Conservation (phyloP, 2,329 filamentous ascomycete species). For the Fusarium nematophilum region DNA sequence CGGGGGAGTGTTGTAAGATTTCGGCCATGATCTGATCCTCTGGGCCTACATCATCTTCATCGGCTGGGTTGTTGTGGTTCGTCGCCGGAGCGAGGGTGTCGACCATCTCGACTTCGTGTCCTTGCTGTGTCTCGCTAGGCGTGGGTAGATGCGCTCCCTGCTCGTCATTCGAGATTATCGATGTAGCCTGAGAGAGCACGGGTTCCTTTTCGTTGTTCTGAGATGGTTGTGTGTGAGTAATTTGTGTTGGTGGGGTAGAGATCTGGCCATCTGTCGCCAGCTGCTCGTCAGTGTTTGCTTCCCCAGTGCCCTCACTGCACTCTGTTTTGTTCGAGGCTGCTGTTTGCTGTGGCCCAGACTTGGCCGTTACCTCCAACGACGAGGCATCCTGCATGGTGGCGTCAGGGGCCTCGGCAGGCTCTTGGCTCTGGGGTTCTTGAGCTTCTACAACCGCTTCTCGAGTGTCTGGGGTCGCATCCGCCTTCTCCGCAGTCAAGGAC, state of each 20-base stretch:
- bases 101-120: constrained; percentile 30
- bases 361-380: constrained; percentile 7
- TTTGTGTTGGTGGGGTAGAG: constrained; percentile 39
- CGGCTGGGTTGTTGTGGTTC: constrained; percentile 16
- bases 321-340: constrained; percentile 6
- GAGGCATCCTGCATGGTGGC: constrained; percentile 29
- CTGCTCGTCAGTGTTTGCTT: constrained; percentile 17
- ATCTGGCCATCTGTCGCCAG: constrained; percentile 29
- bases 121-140: constrained; percentile 37
- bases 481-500: constrained; percentile 3
- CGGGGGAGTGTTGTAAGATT: constrained; percentile 43
- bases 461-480: constrained; percentile 3
- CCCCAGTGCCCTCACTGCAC: constrained; percentile 1
- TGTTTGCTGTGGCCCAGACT: constrained; percentile 6
- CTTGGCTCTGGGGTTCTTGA: constrained; percentile 11
- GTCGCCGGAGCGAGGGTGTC: constrained; percentile 19
- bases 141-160: constrained; percentile 34
- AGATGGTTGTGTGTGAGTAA: constrained; percentile 21
- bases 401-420: constrained; percentile 22
- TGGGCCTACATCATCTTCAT: constrained; percentile 39
- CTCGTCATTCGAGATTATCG: constrained; percentile 16
- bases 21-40: constrained; percentile 47
- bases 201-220: constrained; percentile 17
- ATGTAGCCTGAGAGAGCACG: constrained; percentile 19
- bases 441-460: constrained; percentile 1